Evolutionary conservation across 441 rosid species (phyloP).

Genomic region (Gossypium schwendimanii): DNA sequence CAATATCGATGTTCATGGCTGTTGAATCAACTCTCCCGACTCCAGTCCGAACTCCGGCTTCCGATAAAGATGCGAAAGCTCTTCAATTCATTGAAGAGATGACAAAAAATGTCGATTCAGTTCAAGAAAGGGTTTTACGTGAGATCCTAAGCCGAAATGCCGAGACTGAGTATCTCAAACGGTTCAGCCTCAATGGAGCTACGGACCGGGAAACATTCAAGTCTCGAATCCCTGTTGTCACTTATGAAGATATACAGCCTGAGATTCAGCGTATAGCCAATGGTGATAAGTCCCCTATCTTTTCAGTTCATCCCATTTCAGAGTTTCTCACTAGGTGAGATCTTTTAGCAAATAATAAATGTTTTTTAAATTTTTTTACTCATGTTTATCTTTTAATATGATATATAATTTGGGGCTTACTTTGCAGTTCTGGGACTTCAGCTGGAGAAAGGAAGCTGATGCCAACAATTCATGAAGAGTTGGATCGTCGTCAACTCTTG

Average conservation of each 20-base stretch:
- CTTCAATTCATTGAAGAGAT: slow-evolving; percentile 52
- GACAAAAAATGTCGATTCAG: slow-evolving; percentile 39
- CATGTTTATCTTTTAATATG: not conserved
- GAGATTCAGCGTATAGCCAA: slow-evolving; percentile 57
- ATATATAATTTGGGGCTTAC: slow-evolving; percentile 23
- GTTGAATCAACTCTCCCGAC: slow-evolving; percentile 36
- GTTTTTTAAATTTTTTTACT: not conserved
- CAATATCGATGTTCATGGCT: slow-evolving; percentile 26
- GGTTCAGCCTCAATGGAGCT: slow-evolving; percentile 38
- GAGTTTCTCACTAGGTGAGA: slow-evolving; percentile 67
- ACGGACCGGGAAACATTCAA: slow-evolving; percentile 43
- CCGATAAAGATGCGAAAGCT: slow-evolving; percentile 44
- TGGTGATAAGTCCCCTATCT: slow-evolving; percentile 56
- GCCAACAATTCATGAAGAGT: slow-evolving; percentile 64
- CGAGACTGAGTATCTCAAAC: slow-evolving; percentile 46
- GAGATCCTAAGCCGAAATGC: slow-evolving; percentile 47
- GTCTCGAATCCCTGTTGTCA: slow-evolving; percentile 43
- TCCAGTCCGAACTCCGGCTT: slow-evolving; percentile 20
- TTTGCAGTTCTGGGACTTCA: slow-evolving; percentile 67
- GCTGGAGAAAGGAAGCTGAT: slow-evolving; percentile 70
- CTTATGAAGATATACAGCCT: slow-evolving; percentile 57
- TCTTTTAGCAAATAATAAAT: not conserved
- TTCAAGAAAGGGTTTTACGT: slow-evolving; percentile 39
- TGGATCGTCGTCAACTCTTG: slow-evolving; percentile 48
- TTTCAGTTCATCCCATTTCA: slow-evolving; percentile 51